Conservation (phyloP, 164 flowering plant species). For the Stephania cephalantha region DNA sequence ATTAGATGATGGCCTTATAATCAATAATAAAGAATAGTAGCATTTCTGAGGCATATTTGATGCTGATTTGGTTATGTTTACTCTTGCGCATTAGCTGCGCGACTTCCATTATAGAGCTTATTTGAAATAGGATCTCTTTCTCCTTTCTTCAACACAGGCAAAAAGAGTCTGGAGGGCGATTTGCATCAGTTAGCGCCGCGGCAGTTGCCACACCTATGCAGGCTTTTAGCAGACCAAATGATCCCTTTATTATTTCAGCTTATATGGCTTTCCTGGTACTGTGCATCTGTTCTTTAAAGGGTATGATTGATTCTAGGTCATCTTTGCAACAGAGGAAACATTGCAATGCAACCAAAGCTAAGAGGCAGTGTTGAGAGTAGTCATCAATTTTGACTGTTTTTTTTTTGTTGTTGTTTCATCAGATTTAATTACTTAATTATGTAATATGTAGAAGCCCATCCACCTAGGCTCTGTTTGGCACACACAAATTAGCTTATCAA, state of each 20-base stretch:
- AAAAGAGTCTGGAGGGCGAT: constrained; percentile 28
- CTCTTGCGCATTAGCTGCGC: not conserved
- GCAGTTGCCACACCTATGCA: constrained; percentile 14
- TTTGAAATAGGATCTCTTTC: not conserved
- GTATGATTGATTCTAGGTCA: constrained; percentile 13
- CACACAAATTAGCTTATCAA: too few species aligned
- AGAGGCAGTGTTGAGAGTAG: not conserved
- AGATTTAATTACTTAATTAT: too few species aligned
- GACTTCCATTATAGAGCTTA: not conserved
- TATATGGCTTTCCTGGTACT: constrained; percentile 22
- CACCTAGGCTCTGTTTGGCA: too few species aligned
- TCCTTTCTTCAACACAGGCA: constrained; percentile 22
- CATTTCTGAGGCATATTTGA: not conserved
- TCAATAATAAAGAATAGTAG: too few species aligned
- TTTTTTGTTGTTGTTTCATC: not conserved
- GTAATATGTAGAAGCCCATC: not conserved
- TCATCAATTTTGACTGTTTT: not conserved
- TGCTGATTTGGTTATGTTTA: not conserved
- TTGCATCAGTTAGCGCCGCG: constrained; percentile 38
- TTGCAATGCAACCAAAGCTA: constrained; percentile 5
- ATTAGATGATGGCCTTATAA: too few species aligned
- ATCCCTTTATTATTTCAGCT: constrained; percentile 13
- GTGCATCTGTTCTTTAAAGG: constrained; percentile 20
- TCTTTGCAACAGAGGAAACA: constrained; percentile 10
- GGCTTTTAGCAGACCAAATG: constrained; percentile 22